Percentiles rank a stretch among this genome's conserved stretches.
phyloP scores from a whole-genome alignment of 2,329 filamentous ascomycete genomes.

The Fusarium goolgardi region DNA sequence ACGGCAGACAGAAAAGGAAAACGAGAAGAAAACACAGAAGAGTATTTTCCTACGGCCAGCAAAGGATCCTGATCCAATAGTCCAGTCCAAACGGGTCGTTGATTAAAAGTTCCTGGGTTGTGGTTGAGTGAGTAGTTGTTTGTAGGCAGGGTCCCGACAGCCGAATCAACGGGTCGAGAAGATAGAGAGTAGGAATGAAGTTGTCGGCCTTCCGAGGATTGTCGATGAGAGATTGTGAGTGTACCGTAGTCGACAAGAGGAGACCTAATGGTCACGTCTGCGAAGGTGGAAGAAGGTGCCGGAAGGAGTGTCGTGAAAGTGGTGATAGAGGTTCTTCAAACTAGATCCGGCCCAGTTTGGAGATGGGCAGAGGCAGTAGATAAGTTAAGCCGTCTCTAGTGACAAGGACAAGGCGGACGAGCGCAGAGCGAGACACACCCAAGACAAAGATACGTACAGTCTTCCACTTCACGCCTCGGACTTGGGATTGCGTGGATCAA shows the following conservation, averaged over 20 bases:
- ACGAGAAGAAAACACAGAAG: conserved; percentile 36
- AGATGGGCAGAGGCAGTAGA: conserved; percentile 44
- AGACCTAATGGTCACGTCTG: conserved; percentile 47
- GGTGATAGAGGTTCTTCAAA: conserved; percentile 45
- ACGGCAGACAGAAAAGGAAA: conserved; percentile 43
- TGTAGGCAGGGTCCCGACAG: conserved; percentile 50
- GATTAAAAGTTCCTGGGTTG: conserved; percentile 37
- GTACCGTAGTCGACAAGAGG: conserved; percentile 39
- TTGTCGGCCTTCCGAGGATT: conserved; percentile 37
- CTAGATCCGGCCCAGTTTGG: conserved; percentile 36
- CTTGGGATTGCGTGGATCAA: conserved; percentile 53
- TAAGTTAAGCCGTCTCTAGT: conserved; percentile 44
- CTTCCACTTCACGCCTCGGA: conserved; percentile 44
- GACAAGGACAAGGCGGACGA: conserved; percentile 45
- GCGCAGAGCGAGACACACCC: conserved; percentile 32
- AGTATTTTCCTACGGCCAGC: conserved; percentile 44
- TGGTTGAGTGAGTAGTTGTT: conserved; percentile 40
- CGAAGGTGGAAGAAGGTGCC: conserved; percentile 41
- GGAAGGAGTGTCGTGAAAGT: conserved; percentile 56
- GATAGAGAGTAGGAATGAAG: conserved; percentile 18
- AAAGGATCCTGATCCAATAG: conserved; percentile 46
- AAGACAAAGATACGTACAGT: conserved; percentile 42
- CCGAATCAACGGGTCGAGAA: conserved; percentile 65
- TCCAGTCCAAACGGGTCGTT: conserved; percentile 47
- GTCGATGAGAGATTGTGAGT: conserved; percentile 29